Base-by-base conservation (phyloP, 352 stramenopile genomes). In the Thraustotheca clavata region DNA sequence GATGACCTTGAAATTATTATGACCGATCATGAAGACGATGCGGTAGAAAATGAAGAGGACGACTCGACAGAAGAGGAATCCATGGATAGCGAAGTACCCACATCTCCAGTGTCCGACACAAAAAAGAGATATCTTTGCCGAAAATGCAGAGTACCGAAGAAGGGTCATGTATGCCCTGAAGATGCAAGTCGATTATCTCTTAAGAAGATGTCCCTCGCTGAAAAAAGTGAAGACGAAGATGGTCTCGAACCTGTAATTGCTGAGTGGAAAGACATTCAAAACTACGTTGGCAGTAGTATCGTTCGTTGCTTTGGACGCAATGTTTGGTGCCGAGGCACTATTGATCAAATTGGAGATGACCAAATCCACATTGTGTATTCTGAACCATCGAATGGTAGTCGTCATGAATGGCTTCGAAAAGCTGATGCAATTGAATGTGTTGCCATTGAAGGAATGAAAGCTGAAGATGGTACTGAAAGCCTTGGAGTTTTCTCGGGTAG, bases 121-220 rank as follows among this genome's bases (percentile, higher is more conserved):
- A 68, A 62, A 31, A 68, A 68, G 47, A 31, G 52, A 11, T 68
- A 68, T 35, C 31, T 62, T 12, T 68, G 60, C 49, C 60, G 60
- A 33, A 62, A 60, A 29, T 68, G 60, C 49, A 38, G 60, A 31
- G 48, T 68, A n/a, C 60, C 60, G 32, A 68, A 68, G 60, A 68
- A 68, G 32, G 60, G 60, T 31, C 60, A 68, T 36, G 52, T 62
- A 14, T 68, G 60, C 32, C 31, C 52, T 11, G 47, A 35, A 14
- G 2, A 24, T 14, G 11, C 43, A 9, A 52, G 34, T 24, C 27
- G n/a, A 24, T 31, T 52, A 9, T 52, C 43, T 24, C 43, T 52
- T 11, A 14, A 52, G 43, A 52, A 52, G 43, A 52, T 52, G 43
- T 52, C 43, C 16, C 43, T 52, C 9, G 24, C 31, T 31, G 43